Base-by-base conservation (phyloP, 2,329 filamentous ascomycete genomes). In the Epichloe sylvatica region DNA sequence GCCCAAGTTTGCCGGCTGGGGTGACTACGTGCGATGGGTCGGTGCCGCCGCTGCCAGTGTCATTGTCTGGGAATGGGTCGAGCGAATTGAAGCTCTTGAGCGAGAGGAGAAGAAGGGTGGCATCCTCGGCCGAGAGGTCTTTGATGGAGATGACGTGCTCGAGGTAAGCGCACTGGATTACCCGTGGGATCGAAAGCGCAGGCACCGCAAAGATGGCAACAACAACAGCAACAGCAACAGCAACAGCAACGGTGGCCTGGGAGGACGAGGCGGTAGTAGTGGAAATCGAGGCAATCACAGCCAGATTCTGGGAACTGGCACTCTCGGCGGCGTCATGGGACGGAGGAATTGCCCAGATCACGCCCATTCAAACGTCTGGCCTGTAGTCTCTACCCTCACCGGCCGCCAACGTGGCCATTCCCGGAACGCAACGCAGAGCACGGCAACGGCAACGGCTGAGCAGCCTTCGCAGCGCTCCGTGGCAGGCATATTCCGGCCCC, bases 1-100 rank as follows among this genome's bases (percentile, higher is more conserved):
- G 59, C 84, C 87, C 25, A 81, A 87, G 53, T 83, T 95, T 53
- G 86, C 86, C 38, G 87, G 85, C 8, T 96, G 90, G 90, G 90
- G 90, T 61, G 90, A 94, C 61, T 96, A 95, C 61, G 90, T 95
- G 43, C 76, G 89, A 59, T 96, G 90, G 90, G 90, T 95, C n/a
- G 90, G 90, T 45, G 89, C 89, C 1, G 89, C 90, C 0, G 89
- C 89, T 1, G 90, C 90, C 30, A 94, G 88, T 67, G 90, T 95
- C n/a, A 86, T 95, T 21, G 90, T 96, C 2, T 96, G 90, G 90
- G 90, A 96, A 66, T 96, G 90, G 90, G 90, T 96, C 3, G 90
- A 96, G 66, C 78, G 90, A 25, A 96, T 96, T 45, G 90, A 96
- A 64, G 87, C 89, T 0, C 67, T 95, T 53, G 90, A 96, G 69